Conservation (phyloP, 2,329 filamentous ascomycete genomes). For the Dendrostoma leiphaemia region DNA sequence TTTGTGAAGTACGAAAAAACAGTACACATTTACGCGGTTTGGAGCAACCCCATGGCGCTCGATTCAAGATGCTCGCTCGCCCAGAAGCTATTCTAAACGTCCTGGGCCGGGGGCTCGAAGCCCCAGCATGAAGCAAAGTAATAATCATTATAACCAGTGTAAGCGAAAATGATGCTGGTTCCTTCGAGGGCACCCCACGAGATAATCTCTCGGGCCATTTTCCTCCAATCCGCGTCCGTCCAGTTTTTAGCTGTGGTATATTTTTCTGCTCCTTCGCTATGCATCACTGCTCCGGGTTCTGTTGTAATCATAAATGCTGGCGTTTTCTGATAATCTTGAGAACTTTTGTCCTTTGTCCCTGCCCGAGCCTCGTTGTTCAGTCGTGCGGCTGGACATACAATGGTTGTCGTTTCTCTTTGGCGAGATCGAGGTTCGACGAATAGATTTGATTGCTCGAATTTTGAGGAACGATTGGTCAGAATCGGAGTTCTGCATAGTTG, state of each 20-base stretch:
- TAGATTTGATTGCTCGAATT: no score
- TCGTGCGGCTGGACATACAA: no score
- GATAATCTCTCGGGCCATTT: neutral
- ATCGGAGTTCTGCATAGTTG: neutral
- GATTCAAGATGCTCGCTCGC: neutral
- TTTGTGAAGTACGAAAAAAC: no score
- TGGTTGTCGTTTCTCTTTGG: no score
- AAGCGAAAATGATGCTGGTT: neutral
- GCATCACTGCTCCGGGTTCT: neutral
- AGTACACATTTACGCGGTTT: no score
- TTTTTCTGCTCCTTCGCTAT: neutral
- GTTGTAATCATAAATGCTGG: neutral
- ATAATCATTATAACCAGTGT: neutral
- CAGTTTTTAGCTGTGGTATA: neutral
- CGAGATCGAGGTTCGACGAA: no score
- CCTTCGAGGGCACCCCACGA: neutral
- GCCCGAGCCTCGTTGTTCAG: no score
- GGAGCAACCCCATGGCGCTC: no score
- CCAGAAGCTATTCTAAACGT: neutral
- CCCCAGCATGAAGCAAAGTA: no score
- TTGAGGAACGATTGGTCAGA: no score
- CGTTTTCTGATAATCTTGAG: neutral
- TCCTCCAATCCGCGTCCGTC: neutral
- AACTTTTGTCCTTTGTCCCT: neutral
- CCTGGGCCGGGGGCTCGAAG: no score